Base-by-base conservation (phyloP, 2,329 filamentous ascomycete species). In the Ceratocystis eucalypticola region DNA sequence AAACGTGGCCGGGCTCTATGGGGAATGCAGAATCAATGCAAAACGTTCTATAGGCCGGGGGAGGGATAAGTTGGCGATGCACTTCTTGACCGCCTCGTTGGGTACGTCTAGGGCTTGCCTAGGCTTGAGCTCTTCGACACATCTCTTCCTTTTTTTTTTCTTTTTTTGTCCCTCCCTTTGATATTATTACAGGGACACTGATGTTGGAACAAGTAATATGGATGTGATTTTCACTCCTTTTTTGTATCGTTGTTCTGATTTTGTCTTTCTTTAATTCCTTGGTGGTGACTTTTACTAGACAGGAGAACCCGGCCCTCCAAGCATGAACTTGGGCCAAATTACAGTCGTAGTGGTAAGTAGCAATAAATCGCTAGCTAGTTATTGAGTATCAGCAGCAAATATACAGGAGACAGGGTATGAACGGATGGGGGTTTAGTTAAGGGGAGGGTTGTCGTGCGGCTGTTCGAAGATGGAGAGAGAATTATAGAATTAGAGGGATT, bases 311-410 rank as follows among this genome's bases (percentile, higher is more conserved):
- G 55, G 55, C 28, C 10, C 55, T 30, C 30, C 55, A 59, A 59
- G 55, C 55, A 59, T 59, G 12, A 59, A 59, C 55, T 59, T 59
- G 55, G 55, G 17, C 30, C 55, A 59, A 59, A 59, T 59, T 59
- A 59, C 25, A 59, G 55, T 59, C 25, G 55, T 33, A 59, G 7
- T 59, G 30, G n/a, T n/a, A 20, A 50, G 48, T 8, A 50, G 48
- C 48, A 50, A 50, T 50, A 25, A 20, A 12, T 25, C 20, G 20
- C 48, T 12, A 15, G 48, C 48, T 28, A 53, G 12, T 22, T 48
- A 53, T 53, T 0, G 48, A 20, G 5, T 48, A 48, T n/a, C 20
- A 20, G 46, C 46, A 20, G 46, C 46, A 53, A 41, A 41, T 41
- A 41, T 41, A 15, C 48, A 25, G 48, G 8, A 53, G 48, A 53